Evolutionary conservation across 345 rosid species (phyloP), one percentile per base, ranked within the genome.

Genomic region (Salix dunnii): DNA sequence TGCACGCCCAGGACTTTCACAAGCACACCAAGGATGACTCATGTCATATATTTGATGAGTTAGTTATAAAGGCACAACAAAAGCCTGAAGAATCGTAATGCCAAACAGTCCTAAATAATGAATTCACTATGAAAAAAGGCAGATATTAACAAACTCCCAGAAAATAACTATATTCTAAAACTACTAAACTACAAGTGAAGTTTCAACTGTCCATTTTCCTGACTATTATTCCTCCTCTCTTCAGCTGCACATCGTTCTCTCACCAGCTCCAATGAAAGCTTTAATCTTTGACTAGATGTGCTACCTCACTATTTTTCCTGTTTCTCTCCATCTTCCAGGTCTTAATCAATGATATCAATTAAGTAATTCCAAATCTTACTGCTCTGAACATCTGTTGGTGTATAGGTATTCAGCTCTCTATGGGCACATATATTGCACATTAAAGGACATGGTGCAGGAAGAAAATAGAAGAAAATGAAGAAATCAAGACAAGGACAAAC

Each of bases 401-500:
- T 18, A 31, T 5, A 25, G 2, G 35, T 33, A 78, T 21, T 43
- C 17, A 61, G 31, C 51, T 38, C 75, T 23, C 36, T 12, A 25
- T 20, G 23, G 38, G 27, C 33, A 16, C n/a, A 27, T 53, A 67
- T 35, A 18, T 18, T 17, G 6, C 55, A 55, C 31, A 51, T 27
- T 25, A 12, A 49, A 23, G 35, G 65, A 49, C 9, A 14, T 40
- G 16, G 40, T 14, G 30, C 20, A 49, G 18, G 31, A 20, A 61
- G 60, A 51, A 30, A 3, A 28, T 46, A 40, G 12, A 53, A 10
- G 30, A 72, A 36, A 64, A 31, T 49, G 16, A 28, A n/a, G 46
- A 68, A 6, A 20, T 20, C 48, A 60, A 36, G 51, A 60, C 11
- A 51, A 13, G 6, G 48, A n/a, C 72, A 76, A 84, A 96, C 99